Evolutionary conservation across 177 flowering plant genomes (phyloP).

Genomic region (Vitis hybrid): DNA sequence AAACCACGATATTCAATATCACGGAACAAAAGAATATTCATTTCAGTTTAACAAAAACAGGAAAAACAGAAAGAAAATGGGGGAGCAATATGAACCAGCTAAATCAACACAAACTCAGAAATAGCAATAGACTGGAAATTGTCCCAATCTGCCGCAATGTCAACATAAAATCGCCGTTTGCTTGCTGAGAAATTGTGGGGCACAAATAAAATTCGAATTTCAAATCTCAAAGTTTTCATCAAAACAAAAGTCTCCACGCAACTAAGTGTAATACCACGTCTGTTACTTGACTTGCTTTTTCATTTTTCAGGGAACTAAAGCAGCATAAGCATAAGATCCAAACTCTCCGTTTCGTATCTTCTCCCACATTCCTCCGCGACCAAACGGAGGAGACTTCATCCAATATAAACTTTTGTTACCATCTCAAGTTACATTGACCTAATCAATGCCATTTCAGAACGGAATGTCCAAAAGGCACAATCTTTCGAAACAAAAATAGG

Average conservation of each 20-base stretch:
- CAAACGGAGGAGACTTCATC: constrained; percentile 1
- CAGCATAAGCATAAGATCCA: neutral
- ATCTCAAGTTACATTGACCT: neutral
- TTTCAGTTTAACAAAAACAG: too few species aligned
- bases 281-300: neutral
- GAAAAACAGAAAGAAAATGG: too few species aligned
- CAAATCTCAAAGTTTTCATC: neutral
- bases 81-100: too few species aligned
- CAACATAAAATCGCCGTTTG: neutral
- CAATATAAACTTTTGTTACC: neutral
- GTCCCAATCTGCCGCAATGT: too few species aligned
- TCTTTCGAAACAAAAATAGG: neutral
- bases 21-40: too few species aligned
- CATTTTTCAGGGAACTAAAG: neutral
- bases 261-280: neutral
- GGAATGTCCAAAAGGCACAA: neutral
- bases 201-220: neutral
- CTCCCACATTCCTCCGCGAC: constrained; percentile 14
- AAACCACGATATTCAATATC: too few species aligned
- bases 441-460: neutral
- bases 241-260: neutral
- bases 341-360: neutral
- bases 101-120: too few species aligned
- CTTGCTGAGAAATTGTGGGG: neutral
- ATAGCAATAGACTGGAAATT: too few species aligned